A percentile compares a stretch with the other conserved stretches of the same genome.
Conservation (phyloP, 345 rosid species). For the Angophora floribunda region DNA sequence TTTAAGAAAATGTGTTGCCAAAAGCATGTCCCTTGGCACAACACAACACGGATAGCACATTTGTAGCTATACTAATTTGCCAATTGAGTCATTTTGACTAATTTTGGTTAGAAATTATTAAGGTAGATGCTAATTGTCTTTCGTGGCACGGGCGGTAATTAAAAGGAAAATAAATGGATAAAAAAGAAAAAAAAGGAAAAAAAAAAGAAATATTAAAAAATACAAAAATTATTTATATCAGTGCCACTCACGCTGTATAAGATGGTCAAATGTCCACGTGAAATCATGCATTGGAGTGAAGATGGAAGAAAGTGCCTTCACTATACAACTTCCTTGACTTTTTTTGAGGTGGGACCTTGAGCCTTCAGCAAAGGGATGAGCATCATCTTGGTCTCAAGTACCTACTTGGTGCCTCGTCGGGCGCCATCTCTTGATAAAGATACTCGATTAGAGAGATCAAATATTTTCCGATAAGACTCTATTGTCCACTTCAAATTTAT, state of each 20-base stretch:
- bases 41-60: neutral
- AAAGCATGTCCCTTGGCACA: neutral
- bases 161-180: no score
- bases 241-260: accelerated
- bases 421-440: neutral
- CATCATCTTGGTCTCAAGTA: neutral
- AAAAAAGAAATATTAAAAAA: neutral
- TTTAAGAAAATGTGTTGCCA: neutral
- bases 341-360: neutral
- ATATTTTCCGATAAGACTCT: neutral
- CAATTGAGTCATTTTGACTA: no score
- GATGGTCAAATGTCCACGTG: accelerated
- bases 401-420: neutral
- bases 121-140: no score
- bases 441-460: neutral
- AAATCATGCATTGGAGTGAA: neutral
- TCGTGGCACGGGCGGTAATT: no score
- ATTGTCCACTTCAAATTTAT: neutral
- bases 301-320: neutral
- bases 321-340: neutral
- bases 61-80: no score
- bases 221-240: neutral
- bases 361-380: neutral
- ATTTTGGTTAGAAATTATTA: no score
- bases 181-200: neutral